These are phyloP conservation scores for Mycogone perniciosa DNA, from an alignment of 2,329 filamentous ascomycete species.

Conservation along the genomic window DNA sequence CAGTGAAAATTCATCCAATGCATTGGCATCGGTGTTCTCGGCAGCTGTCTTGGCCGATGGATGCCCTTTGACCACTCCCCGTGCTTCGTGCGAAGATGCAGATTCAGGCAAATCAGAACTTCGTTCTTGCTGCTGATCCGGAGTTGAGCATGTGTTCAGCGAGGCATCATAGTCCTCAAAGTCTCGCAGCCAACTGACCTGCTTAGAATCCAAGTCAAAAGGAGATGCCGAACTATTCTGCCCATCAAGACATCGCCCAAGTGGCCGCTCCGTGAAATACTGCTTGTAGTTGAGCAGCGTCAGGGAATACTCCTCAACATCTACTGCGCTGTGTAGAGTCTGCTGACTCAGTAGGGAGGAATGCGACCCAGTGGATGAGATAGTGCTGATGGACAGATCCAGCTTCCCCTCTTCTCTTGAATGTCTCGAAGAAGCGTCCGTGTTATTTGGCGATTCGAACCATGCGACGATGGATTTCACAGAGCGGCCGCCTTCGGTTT, in stretches of 20 bases:
- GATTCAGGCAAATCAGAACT: background rate
- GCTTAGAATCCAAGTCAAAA: background rate
- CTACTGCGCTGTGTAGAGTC: conserved; percentile 5
- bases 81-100: no score
- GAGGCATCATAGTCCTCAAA: background rate
- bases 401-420: conserved; percentile 5
- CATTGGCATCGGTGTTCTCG: background rate
- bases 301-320: conserved; percentile 27
- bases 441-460: conserved; percentile 20
- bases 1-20: background rate
- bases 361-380: conserved; percentile 2
- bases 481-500: conserved; percentile 15
- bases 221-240: background rate
- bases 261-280: conserved; percentile 26
- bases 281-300: conserved; percentile 27
- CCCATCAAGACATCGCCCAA: conserved; percentile 26
- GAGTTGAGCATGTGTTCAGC: background rate
- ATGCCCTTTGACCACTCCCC: background rate
- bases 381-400: conserved; percentile 3
- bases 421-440: background rate
- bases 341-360: conserved; percentile 7
- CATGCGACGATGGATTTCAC: conserved; percentile 28
- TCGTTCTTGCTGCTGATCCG: background rate
- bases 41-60: background rate
- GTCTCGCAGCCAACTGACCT: background rate